Conservation (phyloP, 441 rosid species). For the Heliophila coronopifolia region DNA sequence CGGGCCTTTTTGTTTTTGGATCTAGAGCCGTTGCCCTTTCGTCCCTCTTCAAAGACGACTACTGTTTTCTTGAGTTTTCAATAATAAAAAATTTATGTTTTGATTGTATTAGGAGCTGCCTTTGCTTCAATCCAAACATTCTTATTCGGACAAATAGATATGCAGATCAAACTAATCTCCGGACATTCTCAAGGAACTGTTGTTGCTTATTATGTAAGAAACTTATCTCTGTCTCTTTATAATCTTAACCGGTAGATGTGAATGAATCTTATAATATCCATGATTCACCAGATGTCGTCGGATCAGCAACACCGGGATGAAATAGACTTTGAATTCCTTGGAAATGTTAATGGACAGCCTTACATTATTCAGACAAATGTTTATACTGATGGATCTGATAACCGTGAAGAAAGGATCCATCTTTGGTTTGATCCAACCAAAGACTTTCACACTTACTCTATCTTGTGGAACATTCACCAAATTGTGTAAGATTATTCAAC, state of each 20-base stretch:
- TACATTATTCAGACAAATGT: slow-evolving; percentile 75
- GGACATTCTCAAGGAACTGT: slow-evolving; percentile 82
- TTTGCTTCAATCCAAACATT: slow-evolving; percentile 58
- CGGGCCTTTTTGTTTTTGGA: too few relatives aligned
- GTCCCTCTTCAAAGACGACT: too few relatives aligned
- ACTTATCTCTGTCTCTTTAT: not conserved
- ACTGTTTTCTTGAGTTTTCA: too few relatives aligned
- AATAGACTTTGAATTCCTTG: slow-evolving; percentile 73
- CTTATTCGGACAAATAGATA: slow-evolving; percentile 65
- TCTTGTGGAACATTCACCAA: slow-evolving; percentile 77
- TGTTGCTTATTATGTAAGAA: slow-evolving; percentile 64
- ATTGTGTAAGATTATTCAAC: slow-evolving; percentile 51
- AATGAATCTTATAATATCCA: not conserved
- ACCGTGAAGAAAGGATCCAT: slow-evolving; percentile 68
- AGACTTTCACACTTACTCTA: slow-evolving; percentile 63
- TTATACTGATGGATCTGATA: slow-evolving; percentile 52
- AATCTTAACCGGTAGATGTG: not conserved
- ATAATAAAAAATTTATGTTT: not conserved
- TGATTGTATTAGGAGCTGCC: slow-evolving; percentile 43
- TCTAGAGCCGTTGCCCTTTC: too few relatives aligned
- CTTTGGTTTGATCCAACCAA: slow-evolving; percentile 84
- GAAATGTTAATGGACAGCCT: slow-evolving; percentile 58
- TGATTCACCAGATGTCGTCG: slow-evolving; percentile 46
- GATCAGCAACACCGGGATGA: slow-evolving; percentile 71
- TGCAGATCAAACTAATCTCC: slow-evolving; percentile 70